phyloP scores from a whole-genome alignment of 2,329 filamentous ascomycete genomes.

The Seiridium cupressi region DNA sequence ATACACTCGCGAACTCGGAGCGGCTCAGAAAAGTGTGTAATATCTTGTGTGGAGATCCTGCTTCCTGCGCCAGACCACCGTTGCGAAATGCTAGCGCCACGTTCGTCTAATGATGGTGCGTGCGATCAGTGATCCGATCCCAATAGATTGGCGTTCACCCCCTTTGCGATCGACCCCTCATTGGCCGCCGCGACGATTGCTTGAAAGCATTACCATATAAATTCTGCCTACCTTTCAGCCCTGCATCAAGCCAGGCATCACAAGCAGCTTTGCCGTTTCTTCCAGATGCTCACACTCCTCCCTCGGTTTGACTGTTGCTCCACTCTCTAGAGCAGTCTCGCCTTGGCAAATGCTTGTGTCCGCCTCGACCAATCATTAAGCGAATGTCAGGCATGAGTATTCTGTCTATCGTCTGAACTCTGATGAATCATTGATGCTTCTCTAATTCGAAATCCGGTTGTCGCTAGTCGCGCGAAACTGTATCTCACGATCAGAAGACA shows the following conservation, averaged over 20 bases:
- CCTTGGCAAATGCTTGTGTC: neutral
- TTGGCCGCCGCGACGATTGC: neutral
- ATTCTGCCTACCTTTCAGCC: neutral
- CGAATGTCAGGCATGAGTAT: neutral
- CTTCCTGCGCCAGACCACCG: neutral
- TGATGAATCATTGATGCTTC: too few species aligned
- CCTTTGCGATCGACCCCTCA: neutral
- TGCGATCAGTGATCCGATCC: neutral
- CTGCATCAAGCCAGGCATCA: too few species aligned
- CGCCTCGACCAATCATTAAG: neutral
- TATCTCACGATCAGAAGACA: too few species aligned
- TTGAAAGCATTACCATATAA: neutral
- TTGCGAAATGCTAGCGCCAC: neutral
- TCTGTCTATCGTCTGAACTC: too few species aligned
- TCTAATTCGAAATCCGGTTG: too few species aligned
- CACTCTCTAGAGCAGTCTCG: neutral
- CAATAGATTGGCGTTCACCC: neutral
- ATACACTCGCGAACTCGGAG: too few species aligned
- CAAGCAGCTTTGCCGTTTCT: too few species aligned
- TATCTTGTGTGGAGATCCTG: too few species aligned
- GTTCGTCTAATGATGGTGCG: neutral
- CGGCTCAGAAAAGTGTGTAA: too few species aligned
- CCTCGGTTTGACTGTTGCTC: neutral
- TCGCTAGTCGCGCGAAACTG: too few species aligned
- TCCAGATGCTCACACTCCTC: too few species aligned